Percentiles rank a stretch among this genome's conserved stretches.
phyloP scores from a whole-genome alignment of 352 stramenopile species.

The Ophiocytium majus region DNA sequence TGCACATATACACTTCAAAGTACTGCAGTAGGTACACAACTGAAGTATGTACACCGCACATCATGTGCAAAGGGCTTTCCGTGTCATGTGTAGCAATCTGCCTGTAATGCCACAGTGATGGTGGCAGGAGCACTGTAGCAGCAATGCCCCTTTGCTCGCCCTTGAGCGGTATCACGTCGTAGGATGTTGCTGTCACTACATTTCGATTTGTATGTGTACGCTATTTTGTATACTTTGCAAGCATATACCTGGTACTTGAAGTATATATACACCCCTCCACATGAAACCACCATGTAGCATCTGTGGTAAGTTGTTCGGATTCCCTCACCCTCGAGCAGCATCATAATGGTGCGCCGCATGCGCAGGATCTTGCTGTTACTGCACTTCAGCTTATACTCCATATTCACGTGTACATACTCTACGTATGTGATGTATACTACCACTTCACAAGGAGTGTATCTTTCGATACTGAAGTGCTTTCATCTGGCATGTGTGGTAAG shows the following conservation, averaged over 20 bases:
- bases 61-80: background rate
- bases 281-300: background rate
- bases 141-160: no score
- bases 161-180: no score
- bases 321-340: no score
- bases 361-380: background rate
- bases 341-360: background rate
- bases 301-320: background rate
- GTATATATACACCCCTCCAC: background rate
- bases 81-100: no score
- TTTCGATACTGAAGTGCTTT: background rate
- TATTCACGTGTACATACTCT: background rate
- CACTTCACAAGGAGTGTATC: background rate
- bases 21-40: background rate
- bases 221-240: no score
- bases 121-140: no score
- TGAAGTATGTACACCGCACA: background rate
- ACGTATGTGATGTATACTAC: background rate
- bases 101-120: no score
- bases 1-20: background rate
- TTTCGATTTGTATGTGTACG: background rate
- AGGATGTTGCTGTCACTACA: background rate
- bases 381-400: background rate
- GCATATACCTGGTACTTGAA: no score
- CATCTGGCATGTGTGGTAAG: background rate